Conservation (phyloP, 1,284 basidiomycete species). For the Papiliotrema nemorosa region DNA sequence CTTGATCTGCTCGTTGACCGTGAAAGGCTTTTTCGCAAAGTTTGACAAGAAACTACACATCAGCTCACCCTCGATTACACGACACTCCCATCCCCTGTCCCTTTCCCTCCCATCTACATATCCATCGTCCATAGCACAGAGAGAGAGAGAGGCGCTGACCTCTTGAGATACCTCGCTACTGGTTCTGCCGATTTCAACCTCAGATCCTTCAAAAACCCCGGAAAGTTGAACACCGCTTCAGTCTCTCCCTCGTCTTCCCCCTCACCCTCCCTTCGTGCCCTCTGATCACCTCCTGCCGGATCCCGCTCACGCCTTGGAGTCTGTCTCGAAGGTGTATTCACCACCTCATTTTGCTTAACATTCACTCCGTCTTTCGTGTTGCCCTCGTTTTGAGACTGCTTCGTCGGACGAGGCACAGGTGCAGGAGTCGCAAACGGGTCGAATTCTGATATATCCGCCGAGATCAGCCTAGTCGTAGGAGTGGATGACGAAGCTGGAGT, state of each 20-base stretch:
- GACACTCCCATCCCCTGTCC: background rate
- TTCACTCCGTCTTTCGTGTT: too few species aligned
- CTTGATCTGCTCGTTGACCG: conserved; percentile 85
- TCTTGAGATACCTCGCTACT: conserved; percentile 83
- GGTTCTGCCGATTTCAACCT: conserved; percentile 77
- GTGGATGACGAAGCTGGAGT: conserved; percentile 16
- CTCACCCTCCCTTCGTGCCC: background rate
- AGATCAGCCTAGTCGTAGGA: background rate
- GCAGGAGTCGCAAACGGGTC: conserved; percentile 41
- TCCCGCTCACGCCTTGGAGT: too few species aligned
- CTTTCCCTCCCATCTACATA: too few species aligned
- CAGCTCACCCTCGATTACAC: background rate
- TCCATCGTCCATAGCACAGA: background rate
- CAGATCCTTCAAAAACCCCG: conserved; percentile 81
- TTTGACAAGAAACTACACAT: conserved; percentile 76
- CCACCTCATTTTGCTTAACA: too few species aligned
- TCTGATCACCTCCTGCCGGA: background rate
- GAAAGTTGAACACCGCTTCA: conserved; percentile 47
- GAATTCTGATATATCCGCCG: conserved; percentile 40
- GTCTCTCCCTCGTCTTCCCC: background rate
- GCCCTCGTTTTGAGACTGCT: too few species aligned
- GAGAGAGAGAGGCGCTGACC: conserved; percentile 56
- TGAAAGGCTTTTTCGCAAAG: conserved; percentile 82
- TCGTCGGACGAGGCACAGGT: background rate
- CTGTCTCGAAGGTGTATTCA: background rate